A percentile compares a stretch with the other conserved stretches of the same genome.
Conservation (phyloP, 495 filamentous ascomycete genomes). For the Echria macrotheca region DNA sequence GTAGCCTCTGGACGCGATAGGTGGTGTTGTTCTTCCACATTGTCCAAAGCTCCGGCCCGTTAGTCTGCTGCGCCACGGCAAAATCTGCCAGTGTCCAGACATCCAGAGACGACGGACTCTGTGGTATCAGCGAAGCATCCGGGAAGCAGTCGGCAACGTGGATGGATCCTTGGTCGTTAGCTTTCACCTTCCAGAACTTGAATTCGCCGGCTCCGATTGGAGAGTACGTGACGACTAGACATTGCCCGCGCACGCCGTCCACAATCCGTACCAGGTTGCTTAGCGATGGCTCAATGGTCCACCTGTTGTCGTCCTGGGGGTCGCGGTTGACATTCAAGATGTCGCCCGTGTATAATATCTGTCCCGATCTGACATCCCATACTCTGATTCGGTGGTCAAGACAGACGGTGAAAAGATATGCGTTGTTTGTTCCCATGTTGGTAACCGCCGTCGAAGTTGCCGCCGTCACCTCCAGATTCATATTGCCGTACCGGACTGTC, state of each 20-base stretch:
- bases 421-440: slow-evolving; percentile 36
- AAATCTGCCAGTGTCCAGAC: slow-evolving; percentile 89
- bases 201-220: slow-evolving; percentile 82
- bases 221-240: slow-evolving; percentile 78
- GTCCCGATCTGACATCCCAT: slow-evolving; percentile 75
- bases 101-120: slow-evolving; percentile 63
- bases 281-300: slow-evolving; percentile 71
- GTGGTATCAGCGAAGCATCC: slow-evolving; percentile 56
- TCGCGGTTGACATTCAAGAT: slow-evolving; percentile 50
- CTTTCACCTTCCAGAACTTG: slow-evolving; percentile 85
- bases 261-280: slow-evolving; percentile 67
- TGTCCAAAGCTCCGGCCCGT: slow-evolving; percentile 65
- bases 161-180: slow-evolving; percentile 55
- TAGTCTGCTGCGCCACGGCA: slow-evolving; percentile 46
- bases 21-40: slow-evolving; percentile 80
- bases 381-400: slow-evolving; percentile 80
- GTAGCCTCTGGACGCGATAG: slow-evolving; percentile 60
- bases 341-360: slow-evolving; percentile 65
- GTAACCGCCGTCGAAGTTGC: slow-evolving; percentile 55
- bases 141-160: slow-evolving; percentile 67
- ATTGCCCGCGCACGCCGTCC: slow-evolving; percentile 57
- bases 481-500: slow-evolving; percentile 58
- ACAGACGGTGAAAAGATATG: slow-evolving; percentile 75
- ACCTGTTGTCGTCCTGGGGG: slow-evolving; percentile 55
- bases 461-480: slow-evolving; percentile 59